A percentile compares a stretch with the other conserved stretches of the same genome.
These are phyloP conservation scores for Scedosporium dehoogii DNA, from an alignment of 2,329 filamentous ascomycete species.

Conservation along the genomic window DNA sequence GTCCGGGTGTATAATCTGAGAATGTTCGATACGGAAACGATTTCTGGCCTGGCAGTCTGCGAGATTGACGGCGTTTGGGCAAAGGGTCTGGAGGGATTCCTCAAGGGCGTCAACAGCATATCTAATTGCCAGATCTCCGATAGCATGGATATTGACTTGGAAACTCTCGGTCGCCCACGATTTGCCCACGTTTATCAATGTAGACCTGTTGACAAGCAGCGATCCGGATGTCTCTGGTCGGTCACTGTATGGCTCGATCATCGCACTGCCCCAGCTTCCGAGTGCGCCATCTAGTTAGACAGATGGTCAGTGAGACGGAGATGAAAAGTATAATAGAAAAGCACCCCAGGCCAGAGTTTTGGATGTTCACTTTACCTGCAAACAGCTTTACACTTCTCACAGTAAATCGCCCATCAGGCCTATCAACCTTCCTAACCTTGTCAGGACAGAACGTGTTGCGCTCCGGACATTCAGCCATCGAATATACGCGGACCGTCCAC, in stretches of 20 bases:
- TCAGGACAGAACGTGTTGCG: slow-evolving; percentile 55
- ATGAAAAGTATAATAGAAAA: background rate
- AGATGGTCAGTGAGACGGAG: background rate
- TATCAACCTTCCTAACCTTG: slow-evolving; percentile 32
- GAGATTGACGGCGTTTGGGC: slow-evolving; percentile 28
- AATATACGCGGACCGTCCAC: slow-evolving; percentile 55
- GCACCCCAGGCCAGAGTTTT: background rate
- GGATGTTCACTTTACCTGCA: slow-evolving; percentile 35
- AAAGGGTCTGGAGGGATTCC: slow-evolving; percentile 42
- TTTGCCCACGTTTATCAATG: slow-evolving; percentile 40
- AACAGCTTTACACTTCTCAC: slow-evolving; percentile 61
- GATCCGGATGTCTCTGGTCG: slow-evolving; percentile 51
- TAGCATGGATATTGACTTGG: slow-evolving; percentile 65
- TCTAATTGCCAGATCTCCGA: slow-evolving; percentile 60
- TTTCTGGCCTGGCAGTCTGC: slow-evolving; percentile 40
- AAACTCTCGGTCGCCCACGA: slow-evolving; percentile 52
- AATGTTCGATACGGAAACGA: slow-evolving; percentile 60
- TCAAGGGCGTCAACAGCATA: slow-evolving; percentile 54
- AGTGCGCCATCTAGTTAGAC: slow-evolving; percentile 49
- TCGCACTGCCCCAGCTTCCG: slow-evolving; percentile 61
- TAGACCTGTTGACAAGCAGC: slow-evolving; percentile 54
- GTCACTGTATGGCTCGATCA: slow-evolving; percentile 62
- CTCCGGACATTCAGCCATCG: slow-evolving; percentile 57
- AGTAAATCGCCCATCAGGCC: slow-evolving; percentile 38
- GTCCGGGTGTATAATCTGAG: slow-evolving; percentile 58